Conservation (phyloP, 495 filamentous ascomycete genomes). For the Penicillium cataractarum region DNA sequence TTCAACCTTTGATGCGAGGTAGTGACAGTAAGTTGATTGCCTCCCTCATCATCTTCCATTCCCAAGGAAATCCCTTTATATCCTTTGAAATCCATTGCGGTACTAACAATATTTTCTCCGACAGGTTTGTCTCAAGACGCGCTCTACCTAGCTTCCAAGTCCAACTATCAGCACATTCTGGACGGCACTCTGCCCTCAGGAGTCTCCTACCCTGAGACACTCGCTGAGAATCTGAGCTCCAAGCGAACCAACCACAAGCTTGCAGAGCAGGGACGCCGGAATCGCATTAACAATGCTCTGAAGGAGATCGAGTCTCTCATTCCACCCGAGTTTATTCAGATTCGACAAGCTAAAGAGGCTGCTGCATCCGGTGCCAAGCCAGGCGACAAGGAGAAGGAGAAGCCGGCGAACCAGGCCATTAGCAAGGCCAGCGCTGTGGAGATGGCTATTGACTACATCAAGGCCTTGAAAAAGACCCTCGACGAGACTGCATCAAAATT, state of each 20-base stretch:
- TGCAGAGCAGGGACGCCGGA: constrained; percentile 92
- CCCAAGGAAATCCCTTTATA: no score
- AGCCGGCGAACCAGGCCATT: constrained; percentile 58
- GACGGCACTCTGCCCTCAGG: constrained; percentile 90
- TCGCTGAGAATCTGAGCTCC: constrained; percentile 90
- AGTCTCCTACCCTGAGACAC: constrained; percentile 84
- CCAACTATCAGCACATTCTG: constrained; percentile 96
- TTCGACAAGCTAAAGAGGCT: constrained; percentile 39
- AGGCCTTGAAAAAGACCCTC: constrained; percentile 74
- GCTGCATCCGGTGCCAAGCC: constrained; percentile 33
- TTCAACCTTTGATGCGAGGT: constrained; percentile 84
- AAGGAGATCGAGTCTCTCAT: constrained; percentile 88
- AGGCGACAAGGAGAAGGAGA: constrained; percentile 52
- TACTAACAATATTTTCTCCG: neutral
- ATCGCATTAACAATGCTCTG: constrained; percentile 91
- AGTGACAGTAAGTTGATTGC: constrained; percentile 63
- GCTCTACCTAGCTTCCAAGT: constrained; percentile 86
- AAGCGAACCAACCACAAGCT: constrained; percentile 98
- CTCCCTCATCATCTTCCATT: neutral
- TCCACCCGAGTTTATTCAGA: constrained; percentile 55
- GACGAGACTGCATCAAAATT: constrained; percentile 67
- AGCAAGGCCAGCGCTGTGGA: constrained; percentile 98
- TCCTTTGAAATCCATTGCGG: no score
- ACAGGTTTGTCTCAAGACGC: constrained; percentile 65
- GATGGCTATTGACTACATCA: constrained; percentile 94